Evolutionary conservation across 202 grass and related monocot species (phyloP).

Genomic region (Tripidium arundinaceum): DNA sequence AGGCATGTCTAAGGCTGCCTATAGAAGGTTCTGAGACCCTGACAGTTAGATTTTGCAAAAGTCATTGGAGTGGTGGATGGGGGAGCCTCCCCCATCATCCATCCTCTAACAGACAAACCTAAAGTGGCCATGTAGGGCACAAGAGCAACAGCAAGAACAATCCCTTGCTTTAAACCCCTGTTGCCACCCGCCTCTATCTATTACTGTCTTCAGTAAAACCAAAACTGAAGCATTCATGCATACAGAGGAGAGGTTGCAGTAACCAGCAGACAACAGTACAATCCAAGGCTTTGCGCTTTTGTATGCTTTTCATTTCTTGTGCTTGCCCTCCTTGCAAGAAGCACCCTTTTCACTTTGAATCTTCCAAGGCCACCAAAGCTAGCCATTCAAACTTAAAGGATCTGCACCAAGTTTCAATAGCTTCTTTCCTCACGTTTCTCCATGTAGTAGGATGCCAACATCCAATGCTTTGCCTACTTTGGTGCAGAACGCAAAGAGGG

Average conservation of each 20-base stretch:
- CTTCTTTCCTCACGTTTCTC: slow-evolving; percentile 43
- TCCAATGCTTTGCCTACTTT: slow-evolving; percentile 42
- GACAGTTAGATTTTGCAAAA: slow-evolving; percentile 46
- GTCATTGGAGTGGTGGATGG: slow-evolving; percentile 24
- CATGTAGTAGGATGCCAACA: slow-evolving; percentile 33
- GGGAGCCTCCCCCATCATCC: not conserved
- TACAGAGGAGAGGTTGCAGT: too few species aligned
- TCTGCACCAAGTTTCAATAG: slow-evolving; percentile 34
- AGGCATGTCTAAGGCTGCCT: slow-evolving; percentile 50
- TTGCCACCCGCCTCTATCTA: slow-evolving; percentile 26
- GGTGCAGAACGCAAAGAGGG: slow-evolving; percentile 31
- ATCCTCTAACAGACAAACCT: slow-evolving; percentile 20
- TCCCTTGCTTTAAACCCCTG: slow-evolving; percentile 35
- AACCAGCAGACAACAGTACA: slow-evolving; percentile 27
- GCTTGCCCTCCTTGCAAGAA: slow-evolving; percentile 33
- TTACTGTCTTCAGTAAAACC: slow-evolving; percentile 29
- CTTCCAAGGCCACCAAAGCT: slow-evolving; percentile 46
- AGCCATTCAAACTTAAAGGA: slow-evolving; percentile 51
- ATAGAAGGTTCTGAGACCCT: slow-evolving; percentile 62
- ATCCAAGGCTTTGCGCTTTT: slow-evolving; percentile 33
- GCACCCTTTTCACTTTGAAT: slow-evolving; percentile 62
- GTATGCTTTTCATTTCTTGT: slow-evolving; percentile 33
- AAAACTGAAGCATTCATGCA: not conserved
- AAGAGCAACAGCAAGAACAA: slow-evolving; percentile 41
- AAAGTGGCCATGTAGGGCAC: slow-evolving; percentile 45